Evolutionary conservation across 2,329 filamentous ascomycete genomes (phyloP), one percentile per base, ranked within the genome.

Genomic region (Lecanicillium sp.): DNA sequence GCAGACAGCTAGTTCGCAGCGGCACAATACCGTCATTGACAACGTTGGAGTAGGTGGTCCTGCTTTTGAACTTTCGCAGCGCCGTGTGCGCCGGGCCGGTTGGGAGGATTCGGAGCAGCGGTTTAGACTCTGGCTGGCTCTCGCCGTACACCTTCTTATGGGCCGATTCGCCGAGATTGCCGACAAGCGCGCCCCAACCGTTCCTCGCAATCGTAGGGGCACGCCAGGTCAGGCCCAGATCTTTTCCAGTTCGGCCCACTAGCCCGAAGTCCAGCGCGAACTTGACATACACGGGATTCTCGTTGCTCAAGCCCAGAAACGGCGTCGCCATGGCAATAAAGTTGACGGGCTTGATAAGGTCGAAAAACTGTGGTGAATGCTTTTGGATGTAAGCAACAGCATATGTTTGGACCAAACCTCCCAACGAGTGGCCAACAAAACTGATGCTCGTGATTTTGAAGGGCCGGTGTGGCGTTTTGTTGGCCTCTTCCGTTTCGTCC

Each of bases 11-110:
- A 4, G 92, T 98, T 17, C 92, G 79, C 25, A 98, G 66, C 3
- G 92, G 92, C 4, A 98, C 92, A 49, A 98, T 96, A 3, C 89
- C 90, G 61, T 97, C 90, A 54, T 97, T 97, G 49, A 97, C 90
- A 11, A 97, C 89, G 53, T 97, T 97, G 2, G 89, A 95, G 58
- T 97, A 97, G 2, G 96, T 72, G 0, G 92, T 97, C 13, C 90
- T 74, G 57, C 94, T 94, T 17, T 87, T 73, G 59, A 97, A 97
- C 62, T 86, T 87, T 55, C 84, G 81, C 29, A 97, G 64, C 2
- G 89, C 90, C 39, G 79, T 77, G 58, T 96, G 89, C 6, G 90
- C 92, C 13, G 90, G 89, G 0, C 90, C 90, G 7, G 87, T 94
- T 0, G 92, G 90, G 17, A 97, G 64, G 46, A 97, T 94, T 15